Percentiles rank a stretch among this genome's conserved stretches.
Conservation (phyloP, 345 rosid species). For the Leavenworthia alabamica region DNA sequence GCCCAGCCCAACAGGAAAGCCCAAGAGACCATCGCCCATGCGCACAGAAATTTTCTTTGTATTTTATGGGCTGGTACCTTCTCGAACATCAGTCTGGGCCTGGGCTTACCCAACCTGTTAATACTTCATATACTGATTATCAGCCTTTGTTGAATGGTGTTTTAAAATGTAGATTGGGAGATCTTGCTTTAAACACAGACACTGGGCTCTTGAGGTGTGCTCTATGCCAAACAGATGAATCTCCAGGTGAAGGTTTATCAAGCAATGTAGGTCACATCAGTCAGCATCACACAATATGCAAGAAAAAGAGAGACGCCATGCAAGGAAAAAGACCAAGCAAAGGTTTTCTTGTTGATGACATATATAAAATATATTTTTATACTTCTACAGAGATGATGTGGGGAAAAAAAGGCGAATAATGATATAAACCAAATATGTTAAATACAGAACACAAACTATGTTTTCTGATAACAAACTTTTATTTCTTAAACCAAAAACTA, state of each 20-base stretch:
- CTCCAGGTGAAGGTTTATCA: constrained; percentile 51
- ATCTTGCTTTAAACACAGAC: constrained; percentile 42
- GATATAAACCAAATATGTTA: not conserved
- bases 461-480: not conserved
- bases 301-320: constrained; percentile 97
- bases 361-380: too few species aligned
- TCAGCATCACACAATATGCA: constrained; percentile 68
- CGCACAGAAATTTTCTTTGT: too few species aligned
- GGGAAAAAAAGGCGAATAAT: not conserved
- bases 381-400: too few species aligned
- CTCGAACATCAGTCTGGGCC: too few species aligned
- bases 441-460: not conserved
- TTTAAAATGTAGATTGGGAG: constrained; percentile 69
- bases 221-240: constrained; percentile 90
- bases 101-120: not conserved
- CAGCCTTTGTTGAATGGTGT: not conserved
- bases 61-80: too few species aligned
- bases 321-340: constrained; percentile 83
- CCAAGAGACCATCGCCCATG: too few species aligned
- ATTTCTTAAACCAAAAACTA: not conserved
- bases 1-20: too few species aligned
- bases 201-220: constrained; percentile 79
- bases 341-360: too few species aligned
- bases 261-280: constrained; percentile 50
- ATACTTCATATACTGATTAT: not conserved